A percentile compares a stretch with the other conserved stretches of the same genome.
phyloP scores from a whole-genome alignment of 225 moss, liverwort and hornwort genomes.

The Marchantia polymorpha region DNA sequence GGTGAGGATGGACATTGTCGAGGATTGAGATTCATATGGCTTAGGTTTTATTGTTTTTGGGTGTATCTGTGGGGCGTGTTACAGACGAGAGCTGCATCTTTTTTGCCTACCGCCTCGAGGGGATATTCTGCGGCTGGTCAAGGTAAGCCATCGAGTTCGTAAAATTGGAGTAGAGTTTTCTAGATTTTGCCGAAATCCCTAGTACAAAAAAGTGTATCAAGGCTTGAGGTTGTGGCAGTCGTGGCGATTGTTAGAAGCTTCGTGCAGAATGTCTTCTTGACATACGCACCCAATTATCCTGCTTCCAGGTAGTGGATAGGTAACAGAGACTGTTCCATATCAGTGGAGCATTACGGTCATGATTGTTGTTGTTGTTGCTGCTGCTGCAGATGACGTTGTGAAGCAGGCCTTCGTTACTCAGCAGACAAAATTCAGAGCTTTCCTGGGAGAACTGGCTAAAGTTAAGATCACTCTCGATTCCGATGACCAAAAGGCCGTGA shows the following conservation, averaged over 20 bases:
- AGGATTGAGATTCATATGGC: not conserved
- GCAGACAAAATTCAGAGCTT: conserved; percentile 60
- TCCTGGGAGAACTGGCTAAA: conserved; percentile 57
- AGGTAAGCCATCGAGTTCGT: conserved; percentile 1
- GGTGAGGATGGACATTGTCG: not conserved
- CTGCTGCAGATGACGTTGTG: conserved; percentile 54
- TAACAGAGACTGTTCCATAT: not conserved
- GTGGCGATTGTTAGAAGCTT: too few relatives aligned
- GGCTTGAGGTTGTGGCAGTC: too few relatives aligned
- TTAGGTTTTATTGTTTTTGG: not conserved
- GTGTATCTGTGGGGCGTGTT: not conserved
- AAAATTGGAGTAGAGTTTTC: not conserved
- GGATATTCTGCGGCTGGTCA: conserved; percentile 20
- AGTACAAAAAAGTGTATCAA: too few relatives aligned
- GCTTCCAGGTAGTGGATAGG: not conserved
- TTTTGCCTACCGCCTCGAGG: conserved; percentile 24
- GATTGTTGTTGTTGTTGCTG: not conserved
- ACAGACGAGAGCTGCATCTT: conserved; percentile 25
- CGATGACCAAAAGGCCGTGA: conserved; percentile 58
- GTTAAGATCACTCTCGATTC: conserved; percentile 48
- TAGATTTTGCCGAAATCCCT: not conserved
- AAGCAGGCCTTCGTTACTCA: conserved; percentile 57
- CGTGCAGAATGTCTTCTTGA: too few relatives aligned
- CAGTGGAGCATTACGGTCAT: not conserved
- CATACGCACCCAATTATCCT: too few relatives aligned